phyloP scores from a whole-genome alignment of 176 grass and related monocot genomes.

The Poa pratensis region DNA sequence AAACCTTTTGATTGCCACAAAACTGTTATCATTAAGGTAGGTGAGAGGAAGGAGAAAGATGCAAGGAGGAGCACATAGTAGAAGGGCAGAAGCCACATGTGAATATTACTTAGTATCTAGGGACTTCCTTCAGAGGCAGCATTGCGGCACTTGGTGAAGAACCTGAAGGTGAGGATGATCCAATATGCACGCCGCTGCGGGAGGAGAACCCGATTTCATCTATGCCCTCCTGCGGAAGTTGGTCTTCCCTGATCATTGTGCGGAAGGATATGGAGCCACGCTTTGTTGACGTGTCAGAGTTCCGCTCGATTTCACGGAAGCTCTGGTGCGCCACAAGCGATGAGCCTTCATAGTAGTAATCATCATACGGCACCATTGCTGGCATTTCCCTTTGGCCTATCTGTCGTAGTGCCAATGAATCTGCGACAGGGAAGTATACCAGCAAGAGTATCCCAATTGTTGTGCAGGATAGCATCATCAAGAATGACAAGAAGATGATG shows the following conservation, averaged over 20 bases:
- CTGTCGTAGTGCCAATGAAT: constrained; percentile 71
- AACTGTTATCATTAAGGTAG: constrained; percentile 94
- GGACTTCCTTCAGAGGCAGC: constrained; percentile 86
- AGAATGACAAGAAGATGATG: constrained; percentile 76
- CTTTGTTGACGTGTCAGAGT: constrained; percentile 76
- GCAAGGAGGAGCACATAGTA: constrained; percentile 44
- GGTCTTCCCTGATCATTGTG: constrained; percentile 76
- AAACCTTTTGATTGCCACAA: constrained; percentile 98
- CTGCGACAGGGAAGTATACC: constrained; percentile 80
- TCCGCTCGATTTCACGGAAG: constrained; percentile 64
- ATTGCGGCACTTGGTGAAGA: constrained; percentile 65
- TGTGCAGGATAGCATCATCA: constrained; percentile 68
- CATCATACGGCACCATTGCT: constrained; percentile 84
- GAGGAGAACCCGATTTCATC: constrained; percentile 57
- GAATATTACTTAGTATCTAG: constrained; percentile 70
- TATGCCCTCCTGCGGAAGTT: constrained; percentile 47
- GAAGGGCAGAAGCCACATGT: constrained; percentile 50
- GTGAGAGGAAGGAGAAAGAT: constrained; percentile 46
- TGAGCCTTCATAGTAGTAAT: constrained; percentile 77
- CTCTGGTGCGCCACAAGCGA: constrained; percentile 81
- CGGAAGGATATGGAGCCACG: constrained; percentile 76
- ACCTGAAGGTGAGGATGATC: constrained; percentile 58
- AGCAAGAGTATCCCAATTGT: constrained; percentile 74
- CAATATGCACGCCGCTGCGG: constrained; percentile 50
- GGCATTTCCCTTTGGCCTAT: constrained; percentile 53